Base-by-base conservation (phyloP, 495 filamentous ascomycete species). In the Penicillium cataractarum region DNA sequence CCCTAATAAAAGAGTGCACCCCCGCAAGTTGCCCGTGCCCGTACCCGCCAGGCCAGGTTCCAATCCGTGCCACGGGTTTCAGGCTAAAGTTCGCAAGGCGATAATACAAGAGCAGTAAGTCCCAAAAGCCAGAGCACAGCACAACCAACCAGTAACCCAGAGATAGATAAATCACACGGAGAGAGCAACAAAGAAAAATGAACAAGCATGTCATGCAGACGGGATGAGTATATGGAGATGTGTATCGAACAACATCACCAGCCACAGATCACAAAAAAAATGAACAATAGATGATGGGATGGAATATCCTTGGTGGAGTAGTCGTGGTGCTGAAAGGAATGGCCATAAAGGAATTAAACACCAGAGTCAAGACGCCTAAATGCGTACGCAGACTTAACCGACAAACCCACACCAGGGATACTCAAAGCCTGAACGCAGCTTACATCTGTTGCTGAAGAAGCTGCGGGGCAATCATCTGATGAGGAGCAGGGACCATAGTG, bases 361-460 rank as follows among this genome's bases (percentile, higher is more conserved):
- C 55, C 37, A 50, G 35, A 46, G 26, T 15, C 33, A 55, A 32
- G 56, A 55, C 58, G 49, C 37, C 48, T 46, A 58, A 13, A 26
- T 46, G 55, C 59, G 39, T 40, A 39, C 32, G 21, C 15, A 44
- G 42, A 39, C n/a, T 40, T 42, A 51, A 12, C 24, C 42, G 54
- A 63, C 46, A 49, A 59, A 66, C 7, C 48, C n/a, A 48, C 29
- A 26, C 37, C 31, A 52, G n/a, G 31, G 31, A 54, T 19, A 32
- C n/a, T 44, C 10, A 9, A 21, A 6, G 19, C 51, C 55, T 35
- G 12, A n/a, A 3, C 12, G 6, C 13, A 44, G 19, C 6, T 76
- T 71, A 82, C 37, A 82, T 77, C 7, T 79, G 79, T 64, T 82
- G 80, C 58, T 80, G 80, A 15, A 82, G 63, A 59, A 81, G 73